Conservation (phyloP, 345 rosid genomes). For the Gossypium longicalyx region DNA sequence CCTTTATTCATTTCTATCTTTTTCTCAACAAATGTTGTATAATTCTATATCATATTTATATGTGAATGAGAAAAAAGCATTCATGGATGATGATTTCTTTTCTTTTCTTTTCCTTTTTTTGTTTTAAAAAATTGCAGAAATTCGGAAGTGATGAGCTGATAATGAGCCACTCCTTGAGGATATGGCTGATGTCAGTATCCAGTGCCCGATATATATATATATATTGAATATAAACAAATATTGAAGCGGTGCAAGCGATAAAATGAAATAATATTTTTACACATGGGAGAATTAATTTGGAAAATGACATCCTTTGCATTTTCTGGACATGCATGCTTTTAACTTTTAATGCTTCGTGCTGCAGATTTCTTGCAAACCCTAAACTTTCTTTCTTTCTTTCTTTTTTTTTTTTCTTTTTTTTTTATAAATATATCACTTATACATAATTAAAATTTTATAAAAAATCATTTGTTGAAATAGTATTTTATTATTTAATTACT, state of each 20-base stretch:
- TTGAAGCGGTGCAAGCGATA: not conserved
- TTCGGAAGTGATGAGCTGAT: not conserved
- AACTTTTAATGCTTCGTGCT: not conserved
- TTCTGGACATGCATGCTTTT: not conserved
- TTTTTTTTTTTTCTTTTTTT: no score
- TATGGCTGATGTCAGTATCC: slow-evolving; percentile 12
- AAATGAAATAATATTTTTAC: not conserved
- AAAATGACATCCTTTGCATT: not conserved
- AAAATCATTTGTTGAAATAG: no score
- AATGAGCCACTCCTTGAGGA: slow-evolving; percentile 13
- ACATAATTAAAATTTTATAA: no score
- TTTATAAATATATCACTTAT: no score
- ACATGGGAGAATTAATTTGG: not conserved
- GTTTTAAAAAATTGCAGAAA: not conserved
- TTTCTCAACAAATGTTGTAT: not conserved
- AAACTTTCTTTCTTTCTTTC: no score
- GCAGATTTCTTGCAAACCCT: not conserved
- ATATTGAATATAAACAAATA: not conserved
- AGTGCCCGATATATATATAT: not conserved
- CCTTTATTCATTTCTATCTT: not conserved
- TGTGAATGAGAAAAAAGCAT: not conserved
- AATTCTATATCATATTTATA: not conserved
- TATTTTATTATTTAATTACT: no score
- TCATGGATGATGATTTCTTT: not conserved
- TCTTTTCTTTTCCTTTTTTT: not conserved